Base-by-base conservation (phyloP, 2,329 filamentous ascomycete genomes). In the Trichothecium roseum region DNA sequence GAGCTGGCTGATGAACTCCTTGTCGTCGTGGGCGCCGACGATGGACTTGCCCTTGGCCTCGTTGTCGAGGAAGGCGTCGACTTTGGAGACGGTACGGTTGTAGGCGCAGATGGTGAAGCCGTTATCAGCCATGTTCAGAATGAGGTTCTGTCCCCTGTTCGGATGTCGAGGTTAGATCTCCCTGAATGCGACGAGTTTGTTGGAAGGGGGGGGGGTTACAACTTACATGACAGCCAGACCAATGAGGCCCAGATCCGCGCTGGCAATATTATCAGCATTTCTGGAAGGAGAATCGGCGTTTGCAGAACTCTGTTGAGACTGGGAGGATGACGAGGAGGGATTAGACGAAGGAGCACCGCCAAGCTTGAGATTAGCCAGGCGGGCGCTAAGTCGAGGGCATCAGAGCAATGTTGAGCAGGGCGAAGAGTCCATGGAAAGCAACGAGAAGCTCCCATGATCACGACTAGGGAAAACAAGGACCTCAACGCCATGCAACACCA, bases 21-120 rank as follows among this genome's bases (percentile, higher is more conserved):
- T 76, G 61, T 86, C 82, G 56, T 80, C 84, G 70, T 94, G 81
- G 53, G 91, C 89, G 62, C 91, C 91, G 47, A 95, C 78, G 53
- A 98, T 83, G 54, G 85, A 83, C 77, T 94, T 95, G 72, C 88
- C 84, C 75, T 89, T 87, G 61, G 84, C 84, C 69, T 89, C 84
- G 67, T 94, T 89, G 48, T 72, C 81, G 50, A 94, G 69, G 78
- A 94, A 94, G 52, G 74, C 74, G 72, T 96, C 88, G 64, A 98
- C 91, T 80, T 98, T 98, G 67, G 86, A 78, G 52, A 95, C 85
- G 53, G 91, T 98, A 66, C 91, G 84, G 82, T 98, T 98, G 80
- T 84, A 98, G 52, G 89, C 91, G 66, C 89, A 84, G 57, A 98
- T 85, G 60, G 86, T 96, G 78, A 93, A 96, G 57, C 88, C 83